Evolutionary conservation across 1,139 yeast genomes (phyloP), one percentile per base, ranked within the genome.

Genomic region (Sugiyamaella paludigena): DNA sequence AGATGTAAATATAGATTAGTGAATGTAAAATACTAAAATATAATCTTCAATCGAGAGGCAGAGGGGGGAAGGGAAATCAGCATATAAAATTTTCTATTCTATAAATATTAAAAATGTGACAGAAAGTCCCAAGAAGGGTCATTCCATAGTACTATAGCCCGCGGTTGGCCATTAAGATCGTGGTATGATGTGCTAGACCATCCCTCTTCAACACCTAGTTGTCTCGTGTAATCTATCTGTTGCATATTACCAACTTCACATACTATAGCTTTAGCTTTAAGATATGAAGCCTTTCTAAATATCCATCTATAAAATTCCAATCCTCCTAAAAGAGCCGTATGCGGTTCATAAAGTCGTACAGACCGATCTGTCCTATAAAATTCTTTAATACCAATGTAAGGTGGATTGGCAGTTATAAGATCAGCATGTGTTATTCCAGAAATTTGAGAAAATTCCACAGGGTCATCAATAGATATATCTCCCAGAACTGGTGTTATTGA

Each of bases 321-420:
- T 50, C 84, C 83, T 0, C 96, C 98, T 2, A 85, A 66, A 11
- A 92, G 69, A 0, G 98, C 98, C 33, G 80, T 62, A 27, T 65
- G 60, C 0, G 98, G 98, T 67, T 92, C 98, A 63, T 77, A 84
- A 24, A 66, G 47, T 31, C 78, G 70, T 0, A 91, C 98, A 0
- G 95, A 84, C 40, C 65, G 66, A 47, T 81, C 84, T 53, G 76
- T 53, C 48, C 54, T 41, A 47, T 60, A 58, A 58, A 77, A 79
- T 32, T 79, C 80, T 0, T 59, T 45, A 2, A 45, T 13, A 0
- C 91, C 81, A 8, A 92, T 83, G 61, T 92, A 92, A 0, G 98
- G 98, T 0, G 98, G 98, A 59, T 92, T 92, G 19, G 96, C 79
- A 0, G 84, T 77, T 1, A 92, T 63, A 4, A 91, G 48, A 55